Base-by-base conservation (phyloP, 1,284 basidiomycete genomes). In the Leccinum angustisporum region DNA sequence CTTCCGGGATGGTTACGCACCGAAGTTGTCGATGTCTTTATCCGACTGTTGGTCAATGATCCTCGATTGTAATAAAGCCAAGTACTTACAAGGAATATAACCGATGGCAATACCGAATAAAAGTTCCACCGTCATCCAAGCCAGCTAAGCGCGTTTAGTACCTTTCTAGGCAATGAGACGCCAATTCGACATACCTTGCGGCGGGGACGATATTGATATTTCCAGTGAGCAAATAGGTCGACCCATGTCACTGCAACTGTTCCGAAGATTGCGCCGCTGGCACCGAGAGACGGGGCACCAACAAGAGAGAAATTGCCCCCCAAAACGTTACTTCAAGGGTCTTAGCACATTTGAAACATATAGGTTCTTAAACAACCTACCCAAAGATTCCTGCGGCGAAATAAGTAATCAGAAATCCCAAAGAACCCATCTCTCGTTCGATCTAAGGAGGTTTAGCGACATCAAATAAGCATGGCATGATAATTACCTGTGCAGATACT, bases 141-240 rank as follows among this genome's bases (percentile, higher is more conserved):
- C 79, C 6, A 96, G 80, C 85, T 92, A 63, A 14, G 30, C 53
- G 4, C n/a, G 16, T 50, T 62, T 18, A 16, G 50, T 38, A 62
- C 30, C 50, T 54, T 8, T 31, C 54, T 56, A 10, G 40, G 38
- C 31, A 62, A 25, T 25, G 21, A 61, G 54, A 46, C 34, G n/a
- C 14, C 27, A 8, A 56, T n/a, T 5, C 36, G 51, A 54, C 68
- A 59, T 69, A 91, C 92, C 82, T 87, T 93, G 64, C 87, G 82
- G 30, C 82, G 85, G 11, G 95, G 95, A 61, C 86, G 81, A 68
- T 90, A 87, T 56, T 94, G 88, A 70, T 95, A 91, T 68, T 86
- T 84, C 96, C 96, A 98, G 71, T 99, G 97, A 30, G 95, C 88
- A 56, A 94, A 81, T 34, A 99, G 78, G 72, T 99, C 97, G 2